Percentiles rank a stretch among this genome's conserved stretches.
Evolutionary conservation across 305 asterid genomes (phyloP).

Genomic region (Solanum hybrid): DNA sequence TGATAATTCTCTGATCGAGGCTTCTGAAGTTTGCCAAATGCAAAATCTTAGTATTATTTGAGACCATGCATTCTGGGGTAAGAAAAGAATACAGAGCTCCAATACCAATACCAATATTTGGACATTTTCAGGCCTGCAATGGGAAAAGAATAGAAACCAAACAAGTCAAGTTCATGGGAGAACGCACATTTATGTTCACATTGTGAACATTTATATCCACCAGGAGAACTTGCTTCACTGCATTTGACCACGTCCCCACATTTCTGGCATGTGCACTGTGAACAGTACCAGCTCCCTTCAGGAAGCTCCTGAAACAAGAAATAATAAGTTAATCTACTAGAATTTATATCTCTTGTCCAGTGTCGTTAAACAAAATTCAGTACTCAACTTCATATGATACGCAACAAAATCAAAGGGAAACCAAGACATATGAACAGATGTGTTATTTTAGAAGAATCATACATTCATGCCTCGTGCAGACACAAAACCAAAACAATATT

Average conservation of each 20-base stretch:
- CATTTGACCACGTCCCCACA: slow-evolving; percentile 61
- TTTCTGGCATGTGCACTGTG: slow-evolving; percentile 77
- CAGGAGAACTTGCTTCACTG: slow-evolving; percentile 35
- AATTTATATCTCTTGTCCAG: slow-evolving; percentile 10
- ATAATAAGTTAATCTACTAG: slow-evolving; percentile 13
- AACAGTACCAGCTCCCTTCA: slow-evolving; percentile 97
- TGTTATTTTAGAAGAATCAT: background rate
- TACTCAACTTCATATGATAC: background rate
- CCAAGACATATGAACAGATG: background rate
- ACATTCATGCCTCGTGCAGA: background rate
- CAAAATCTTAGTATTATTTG: background rate
- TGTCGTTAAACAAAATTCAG: slow-evolving; percentile 7
- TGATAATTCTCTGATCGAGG: background rate
- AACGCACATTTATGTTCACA: slow-evolving; percentile 74
- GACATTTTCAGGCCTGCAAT: background rate
- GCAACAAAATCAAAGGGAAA: background rate
- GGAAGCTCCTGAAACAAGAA: slow-evolving; percentile 69
- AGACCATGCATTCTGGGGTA: background rate
- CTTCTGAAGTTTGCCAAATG: background rate
- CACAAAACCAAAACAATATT: background rate
- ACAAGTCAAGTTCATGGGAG: slow-evolving; percentile 7
- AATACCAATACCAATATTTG: background rate
- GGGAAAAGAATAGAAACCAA: slow-evolving; percentile 6
- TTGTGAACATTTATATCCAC: slow-evolving; percentile 61
- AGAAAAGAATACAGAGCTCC: background rate